Conservation (phyloP, 2,329 filamentous ascomycete genomes). For the Triangularia setosa region DNA sequence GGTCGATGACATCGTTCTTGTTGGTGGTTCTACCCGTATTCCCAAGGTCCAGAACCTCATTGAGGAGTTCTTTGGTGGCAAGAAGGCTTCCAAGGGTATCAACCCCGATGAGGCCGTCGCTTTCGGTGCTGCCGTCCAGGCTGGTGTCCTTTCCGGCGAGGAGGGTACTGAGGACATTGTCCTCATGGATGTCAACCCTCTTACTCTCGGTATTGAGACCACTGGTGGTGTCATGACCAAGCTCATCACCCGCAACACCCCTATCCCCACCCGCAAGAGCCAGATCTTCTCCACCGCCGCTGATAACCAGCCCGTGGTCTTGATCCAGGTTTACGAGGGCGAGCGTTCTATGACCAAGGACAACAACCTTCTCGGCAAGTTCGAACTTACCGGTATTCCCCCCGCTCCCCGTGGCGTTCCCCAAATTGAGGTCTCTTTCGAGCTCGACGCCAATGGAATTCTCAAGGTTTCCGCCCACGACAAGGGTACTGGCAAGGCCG, state of each 20-base stretch:
- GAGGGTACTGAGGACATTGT: constrained; percentile 75
- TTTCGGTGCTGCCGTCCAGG: constrained; percentile 95
- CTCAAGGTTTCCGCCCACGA: constrained; percentile 94
- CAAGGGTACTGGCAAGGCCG: constrained; percentile 96
- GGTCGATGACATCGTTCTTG: constrained; percentile 93
- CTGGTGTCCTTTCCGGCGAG: constrained; percentile 90
- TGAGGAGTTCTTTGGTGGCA: constrained; percentile 91
- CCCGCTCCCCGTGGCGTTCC: constrained; percentile 94
- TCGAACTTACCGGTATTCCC: constrained; percentile 94
- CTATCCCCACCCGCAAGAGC: constrained; percentile 93
- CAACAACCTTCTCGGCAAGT: constrained; percentile 97
- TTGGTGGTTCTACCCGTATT: constrained; percentile 98
- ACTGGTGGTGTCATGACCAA: constrained; percentile 98
- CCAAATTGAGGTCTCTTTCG: constrained; percentile 97
- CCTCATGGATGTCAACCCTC: constrained; percentile 95
- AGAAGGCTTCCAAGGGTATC: constrained; percentile 98
- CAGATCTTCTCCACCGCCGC: constrained; percentile 98
- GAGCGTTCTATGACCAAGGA: constrained; percentile 94
- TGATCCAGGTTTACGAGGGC: constrained; percentile 95
- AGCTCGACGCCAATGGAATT: constrained; percentile 98
- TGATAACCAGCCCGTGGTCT: constrained; percentile 93
- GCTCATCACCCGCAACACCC: constrained; percentile 91
- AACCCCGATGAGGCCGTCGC: constrained; percentile 99
- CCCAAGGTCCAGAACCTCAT: constrained; percentile 94
- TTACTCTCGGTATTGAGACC: constrained; percentile 96